Percentiles rank a stretch among this genome's conserved stretches.
Evolutionary conservation across 345 rosid genomes (phyloP).

Genomic region (Populus euphratica): DNA sequence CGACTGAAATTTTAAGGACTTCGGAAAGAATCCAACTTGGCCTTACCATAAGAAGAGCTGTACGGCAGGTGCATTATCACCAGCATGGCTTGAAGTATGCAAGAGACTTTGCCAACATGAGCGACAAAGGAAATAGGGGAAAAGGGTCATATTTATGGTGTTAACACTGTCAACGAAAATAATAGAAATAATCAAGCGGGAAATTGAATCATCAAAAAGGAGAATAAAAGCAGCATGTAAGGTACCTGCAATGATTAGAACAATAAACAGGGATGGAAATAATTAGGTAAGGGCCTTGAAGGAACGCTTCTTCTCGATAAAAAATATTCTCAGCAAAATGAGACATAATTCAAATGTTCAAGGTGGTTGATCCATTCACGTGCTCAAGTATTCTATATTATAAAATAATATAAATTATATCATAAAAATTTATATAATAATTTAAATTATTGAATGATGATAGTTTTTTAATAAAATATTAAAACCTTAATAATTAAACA

Average conservation of each 20-base stretch:
- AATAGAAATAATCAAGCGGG: not conserved
- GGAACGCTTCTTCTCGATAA: not conserved
- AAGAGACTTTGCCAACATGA: too few relatives aligned
- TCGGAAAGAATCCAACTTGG: not conserved
- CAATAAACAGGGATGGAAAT: not conserved
- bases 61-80: not conserved
- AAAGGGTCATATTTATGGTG: not conserved
- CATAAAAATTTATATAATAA: fast-evolving
- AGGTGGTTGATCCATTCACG: not conserved
- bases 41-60: not conserved
- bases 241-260: not conserved
- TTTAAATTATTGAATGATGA: too few relatives aligned
- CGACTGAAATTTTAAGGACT: not conserved
- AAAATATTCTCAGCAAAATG: not conserved
- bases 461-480: too few relatives aligned
- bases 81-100: not conserved
- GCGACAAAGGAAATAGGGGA: not conserved
- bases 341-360: not conserved
- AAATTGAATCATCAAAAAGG: not conserved
- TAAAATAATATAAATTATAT: too few relatives aligned
- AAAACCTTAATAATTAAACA: fast-evolving
- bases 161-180: not conserved
- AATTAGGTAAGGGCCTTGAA: not conserved
- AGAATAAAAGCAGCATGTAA: not conserved
- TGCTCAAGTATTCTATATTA: not conserved